Base-by-base conservation (phyloP, 768 basidiomycete species). In the Dentipellis fragilis region DNA sequence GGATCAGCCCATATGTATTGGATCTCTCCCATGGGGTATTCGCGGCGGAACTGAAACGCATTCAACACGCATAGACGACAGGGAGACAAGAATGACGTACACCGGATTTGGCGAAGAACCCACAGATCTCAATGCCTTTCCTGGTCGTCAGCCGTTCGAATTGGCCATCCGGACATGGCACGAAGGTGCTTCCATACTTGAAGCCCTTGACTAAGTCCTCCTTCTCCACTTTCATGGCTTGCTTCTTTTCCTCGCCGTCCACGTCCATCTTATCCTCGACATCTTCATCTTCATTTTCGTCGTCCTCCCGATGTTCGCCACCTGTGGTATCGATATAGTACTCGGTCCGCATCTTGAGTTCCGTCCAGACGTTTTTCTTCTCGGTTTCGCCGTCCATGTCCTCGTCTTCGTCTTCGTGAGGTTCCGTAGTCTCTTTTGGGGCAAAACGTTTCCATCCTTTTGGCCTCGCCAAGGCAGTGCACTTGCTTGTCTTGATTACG, bases 181-280 rank as follows among this genome's bases (percentile, higher is more conserved):
- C 87, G 68, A 91, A 93, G 1, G 89, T 87, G 2, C 90, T 79
- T 17, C 94, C 94, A 64, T 96, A 95, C 70, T 89, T 88, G 74
- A 88, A 94, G 1, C 90, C 92, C 60, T 76, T 72, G 21, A 90
- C 74, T 8, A 93, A 80, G 38, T 92, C 79, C 62, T 90, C 87
- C 68, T 86, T 87, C 65, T 89, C 84, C 6, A 89, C 80, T 57
- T 77, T 79, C 63, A 80, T 76, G 22, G 73, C 55, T 14, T 66
- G 67, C 10, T 70, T 68, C 22, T 70, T 68, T 23, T 51, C 64
- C 34, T 65, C 66, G 21, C 68, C 63, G 40, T 70, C 71, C 69
- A 72, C 67, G 21, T 71, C 72, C 16, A 68, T 66, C 11, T 69
- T 71, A 4, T 71, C 72, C 19, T 71, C 66, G 21, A 68, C 70